These are phyloP conservation scores for Penicillium samsonianum DNA, from an alignment of 495 filamentous ascomycete species.

Conservation along the genomic window DNA sequence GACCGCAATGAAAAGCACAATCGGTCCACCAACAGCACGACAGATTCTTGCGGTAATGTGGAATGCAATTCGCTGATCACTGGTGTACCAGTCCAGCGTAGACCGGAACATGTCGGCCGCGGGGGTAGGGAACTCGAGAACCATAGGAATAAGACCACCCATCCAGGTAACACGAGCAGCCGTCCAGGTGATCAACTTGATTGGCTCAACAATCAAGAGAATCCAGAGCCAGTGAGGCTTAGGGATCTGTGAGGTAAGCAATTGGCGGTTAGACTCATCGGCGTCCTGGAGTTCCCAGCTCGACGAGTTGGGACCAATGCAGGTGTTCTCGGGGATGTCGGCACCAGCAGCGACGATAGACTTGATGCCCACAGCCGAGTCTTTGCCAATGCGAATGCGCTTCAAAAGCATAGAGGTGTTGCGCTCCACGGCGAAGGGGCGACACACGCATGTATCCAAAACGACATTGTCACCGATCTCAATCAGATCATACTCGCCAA, in stretches of 20 bases:
- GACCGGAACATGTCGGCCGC: slow-evolving; percentile 26
- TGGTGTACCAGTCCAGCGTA: slow-evolving; percentile 43
- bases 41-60: slow-evolving; percentile 41
- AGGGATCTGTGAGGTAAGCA: slow-evolving; percentile 30
- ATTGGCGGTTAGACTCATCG: slow-evolving; percentile 39
- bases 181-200: slow-evolving; percentile 29
- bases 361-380: slow-evolving; percentile 37
- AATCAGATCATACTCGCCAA: slow-evolving; percentile 51
- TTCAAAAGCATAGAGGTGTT: slow-evolving; percentile 51
- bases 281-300: slow-evolving; percentile 46
- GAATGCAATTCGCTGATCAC: slow-evolving; percentile 34
- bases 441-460: slow-evolving; percentile 38
- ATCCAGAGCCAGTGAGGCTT: slow-evolving; percentile 36
- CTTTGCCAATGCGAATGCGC: slow-evolving; percentile 40
- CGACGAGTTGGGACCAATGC: slow-evolving; percentile 50
- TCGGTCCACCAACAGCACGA: slow-evolving; percentile 34
- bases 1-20: slow-evolving; percentile 36
- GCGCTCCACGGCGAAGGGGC: slow-evolving; percentile 47
- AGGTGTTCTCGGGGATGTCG: slow-evolving; percentile 36
- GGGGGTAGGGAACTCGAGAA: slow-evolving; percentile 19
- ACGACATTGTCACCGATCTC: slow-evolving; percentile 42
- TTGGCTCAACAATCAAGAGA: slow-evolving; percentile 31
- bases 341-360: slow-evolving; percentile 46
- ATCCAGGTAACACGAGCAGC: slow-evolving; percentile 41
- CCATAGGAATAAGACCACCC: slow-evolving; percentile 40